Conservation (phyloP, 768 basidiomycete genomes). For the Suillus spraguei region DNA sequence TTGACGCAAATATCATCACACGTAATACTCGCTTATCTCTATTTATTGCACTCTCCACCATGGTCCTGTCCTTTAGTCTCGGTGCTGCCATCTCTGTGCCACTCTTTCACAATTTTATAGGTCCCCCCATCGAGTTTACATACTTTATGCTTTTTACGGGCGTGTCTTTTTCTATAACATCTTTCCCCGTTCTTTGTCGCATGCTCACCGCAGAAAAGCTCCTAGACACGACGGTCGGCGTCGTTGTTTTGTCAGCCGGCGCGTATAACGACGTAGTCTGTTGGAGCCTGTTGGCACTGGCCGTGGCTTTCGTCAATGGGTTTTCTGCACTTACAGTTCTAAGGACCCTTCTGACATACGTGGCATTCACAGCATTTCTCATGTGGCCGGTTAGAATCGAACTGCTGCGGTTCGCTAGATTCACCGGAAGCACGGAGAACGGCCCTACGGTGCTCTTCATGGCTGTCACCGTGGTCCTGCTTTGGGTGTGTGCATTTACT, state of each 20-base stretch:
- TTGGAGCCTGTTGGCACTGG: conserved; percentile 88
- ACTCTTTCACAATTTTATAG: conserved; percentile 75
- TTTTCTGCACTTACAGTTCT: conserved; percentile 80
- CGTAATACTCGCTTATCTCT: conserved; percentile 70
- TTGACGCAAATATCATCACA: conserved; percentile 78
- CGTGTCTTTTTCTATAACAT: conserved; percentile 87
- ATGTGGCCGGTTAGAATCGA: conserved; percentile 65
- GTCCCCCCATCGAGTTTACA: conserved; percentile 61
- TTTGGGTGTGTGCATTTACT: conserved; percentile 91
- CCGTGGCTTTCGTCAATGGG: conserved; percentile 90
- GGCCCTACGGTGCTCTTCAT: conserved; percentile 89
- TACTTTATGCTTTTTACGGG: conserved; percentile 96
- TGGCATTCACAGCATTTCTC: conserved; percentile 81
- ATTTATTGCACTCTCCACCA: conserved; percentile 77
- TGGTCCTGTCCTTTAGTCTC: conserved; percentile 84
- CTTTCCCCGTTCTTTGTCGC: conserved; percentile 87
- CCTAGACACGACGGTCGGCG: conserved; percentile 89
- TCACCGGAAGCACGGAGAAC: conserved; percentile 77
- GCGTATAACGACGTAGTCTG: conserved; percentile 89
- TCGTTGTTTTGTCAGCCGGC: conserved; percentile 90
- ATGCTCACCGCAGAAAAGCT: conserved; percentile 89
- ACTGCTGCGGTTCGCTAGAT: conserved; percentile 71
- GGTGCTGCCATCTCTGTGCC: conserved; percentile 78
- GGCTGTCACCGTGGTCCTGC: conserved; percentile 76
- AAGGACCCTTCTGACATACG: conserved; percentile 77